These are phyloP conservation scores for Candida sakaeoensis DNA, from an alignment of 805 yeast species.

Conservation along the genomic window DNA sequence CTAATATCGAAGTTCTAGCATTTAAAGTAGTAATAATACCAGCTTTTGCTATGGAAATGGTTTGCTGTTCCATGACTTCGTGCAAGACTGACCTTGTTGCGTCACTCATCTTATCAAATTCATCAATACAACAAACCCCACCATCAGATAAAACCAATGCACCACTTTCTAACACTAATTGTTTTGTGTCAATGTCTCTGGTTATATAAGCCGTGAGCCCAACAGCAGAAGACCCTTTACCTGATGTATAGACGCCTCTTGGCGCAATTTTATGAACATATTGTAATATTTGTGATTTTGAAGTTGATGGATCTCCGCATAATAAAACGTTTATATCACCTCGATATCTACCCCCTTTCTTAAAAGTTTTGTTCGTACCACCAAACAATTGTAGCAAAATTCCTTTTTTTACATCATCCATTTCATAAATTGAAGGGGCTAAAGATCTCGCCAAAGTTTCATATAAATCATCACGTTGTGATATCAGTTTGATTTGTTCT, in stretches of 20 bases:
- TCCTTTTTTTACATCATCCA: conserved; percentile 97
- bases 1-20: conserved; percentile 93
- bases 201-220: conserved; percentile 98
- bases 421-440: conserved; percentile 95
- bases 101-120: conserved; percentile 96
- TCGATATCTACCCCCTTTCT: conserved; percentile 90
- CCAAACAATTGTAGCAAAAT: conserved; percentile 89
- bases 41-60: conserved; percentile 96
- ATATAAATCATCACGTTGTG: conserved; percentile 75
- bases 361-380: conserved; percentile 85
- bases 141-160: conserved; percentile 96
- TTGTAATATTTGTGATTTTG: conserved; percentile 90
- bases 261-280: conserved; percentile 98
- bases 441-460: conserved; percentile 83
- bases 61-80: conserved; percentile 99
- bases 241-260: conserved; percentile 95
- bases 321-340: conserved; percentile 90
- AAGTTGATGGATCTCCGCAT: conserved; percentile 98
- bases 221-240: conserved; percentile 98
- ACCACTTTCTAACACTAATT: conserved; percentile 90
- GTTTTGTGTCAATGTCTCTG: conserved; percentile 89
- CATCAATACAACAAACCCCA: conserved; percentile 98
- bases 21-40: conserved; percentile 96
- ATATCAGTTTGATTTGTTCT: conserved; percentile 53
- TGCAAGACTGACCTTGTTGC: conserved; percentile 91